phyloP scores from a whole-genome alignment of 2,329 filamentous ascomycete species.

The Sclerotinia glacialis region DNA sequence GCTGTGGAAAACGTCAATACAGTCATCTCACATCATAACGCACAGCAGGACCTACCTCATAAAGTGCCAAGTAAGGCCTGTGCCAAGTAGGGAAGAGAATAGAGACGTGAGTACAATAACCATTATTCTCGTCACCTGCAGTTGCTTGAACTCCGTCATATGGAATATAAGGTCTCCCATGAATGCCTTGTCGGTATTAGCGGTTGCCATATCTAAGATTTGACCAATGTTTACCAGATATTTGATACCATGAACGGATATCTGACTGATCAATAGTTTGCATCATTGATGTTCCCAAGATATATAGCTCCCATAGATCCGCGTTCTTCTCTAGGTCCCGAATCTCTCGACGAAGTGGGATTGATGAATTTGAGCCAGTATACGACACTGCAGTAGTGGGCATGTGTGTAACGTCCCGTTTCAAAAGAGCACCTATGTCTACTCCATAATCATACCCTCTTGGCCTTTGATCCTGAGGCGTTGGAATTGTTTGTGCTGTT shows the following conservation, averaged over 20 bases:
- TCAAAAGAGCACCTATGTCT: conserved; percentile 23
- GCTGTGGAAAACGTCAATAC: conserved; percentile 42
- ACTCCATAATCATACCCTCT: conserved; percentile 31
- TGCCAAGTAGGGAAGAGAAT: conserved; percentile 48
- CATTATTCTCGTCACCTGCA: conserved; percentile 27
- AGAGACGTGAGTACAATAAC: conserved; percentile 36
- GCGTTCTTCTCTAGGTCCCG: conserved; percentile 32
- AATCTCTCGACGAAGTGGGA: conserved; percentile 32
- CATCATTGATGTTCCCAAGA: conserved; percentile 35
- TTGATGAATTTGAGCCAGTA: conserved; percentile 27
- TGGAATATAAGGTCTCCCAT: conserved; percentile 33
- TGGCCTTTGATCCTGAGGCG: not conserved
- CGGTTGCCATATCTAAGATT: not conserved
- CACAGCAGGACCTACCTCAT: conserved; percentile 46
- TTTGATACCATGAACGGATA: conserved; percentile 35
- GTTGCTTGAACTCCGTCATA: conserved; percentile 31
- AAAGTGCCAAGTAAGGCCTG: conserved; percentile 53
- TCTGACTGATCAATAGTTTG: conserved; percentile 29
- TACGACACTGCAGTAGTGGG: conserved; percentile 22
- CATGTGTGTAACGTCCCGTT: conserved; percentile 25
- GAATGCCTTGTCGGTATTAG: conserved; percentile 30
- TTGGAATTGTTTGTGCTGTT: conserved; percentile 6
- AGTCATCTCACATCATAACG: not conserved
- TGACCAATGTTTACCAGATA: conserved; percentile 28
- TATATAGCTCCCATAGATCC: conserved; percentile 34